phyloP scores from a whole-genome alignment of 192 early-diverging fungal genomes.

The Gorgonomyces haynaldii region DNA sequence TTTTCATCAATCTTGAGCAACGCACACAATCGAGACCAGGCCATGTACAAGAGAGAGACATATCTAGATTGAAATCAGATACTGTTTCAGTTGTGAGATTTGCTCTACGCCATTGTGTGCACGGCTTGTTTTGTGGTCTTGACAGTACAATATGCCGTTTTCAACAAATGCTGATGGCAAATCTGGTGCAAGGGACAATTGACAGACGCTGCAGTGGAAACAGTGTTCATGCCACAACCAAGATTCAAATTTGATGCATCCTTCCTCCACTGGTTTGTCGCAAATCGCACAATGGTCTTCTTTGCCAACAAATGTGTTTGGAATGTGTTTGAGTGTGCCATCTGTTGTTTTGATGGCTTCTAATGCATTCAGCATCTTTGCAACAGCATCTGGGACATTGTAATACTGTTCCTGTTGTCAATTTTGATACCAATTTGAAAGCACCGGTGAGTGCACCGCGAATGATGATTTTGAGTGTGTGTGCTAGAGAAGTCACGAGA shows the following conservation, averaged over 20 bases:
- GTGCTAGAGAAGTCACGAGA: constrained; percentile 81
- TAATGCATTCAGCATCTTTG: constrained; percentile 69
- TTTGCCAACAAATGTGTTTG: constrained; percentile 45
- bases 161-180: constrained; percentile 6
- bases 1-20: constrained; percentile 47
- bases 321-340: constrained; percentile 17
- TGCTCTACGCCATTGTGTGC: constrained; percentile 41
- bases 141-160: constrained; percentile 16
- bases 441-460: constrained; percentile 79
- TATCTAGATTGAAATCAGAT: constrained; percentile 18
- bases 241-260: constrained; percentile 56
- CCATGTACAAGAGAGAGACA: constrained; percentile 53
- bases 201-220: constrained; percentile 66
- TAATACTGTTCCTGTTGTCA: constrained; percentile 48
- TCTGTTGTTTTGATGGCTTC: constrained; percentile 47
- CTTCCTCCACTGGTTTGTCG: constrained; percentile 70
- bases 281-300: constrained; percentile 76
- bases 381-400: constrained; percentile 34
- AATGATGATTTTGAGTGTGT: constrained; percentile 84
- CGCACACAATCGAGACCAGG: constrained; percentile 67
- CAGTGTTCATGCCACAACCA: constrained; percentile 67
- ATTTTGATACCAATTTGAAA: constrained; percentile 54
- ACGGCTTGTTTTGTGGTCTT: constrained; percentile 10
- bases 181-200: constrained; percentile 8
- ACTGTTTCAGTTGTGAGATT: constrained; percentile 83